Base-by-base conservation (phyloP, 345 rosid species). In the Clarkia xantiana region DNA sequence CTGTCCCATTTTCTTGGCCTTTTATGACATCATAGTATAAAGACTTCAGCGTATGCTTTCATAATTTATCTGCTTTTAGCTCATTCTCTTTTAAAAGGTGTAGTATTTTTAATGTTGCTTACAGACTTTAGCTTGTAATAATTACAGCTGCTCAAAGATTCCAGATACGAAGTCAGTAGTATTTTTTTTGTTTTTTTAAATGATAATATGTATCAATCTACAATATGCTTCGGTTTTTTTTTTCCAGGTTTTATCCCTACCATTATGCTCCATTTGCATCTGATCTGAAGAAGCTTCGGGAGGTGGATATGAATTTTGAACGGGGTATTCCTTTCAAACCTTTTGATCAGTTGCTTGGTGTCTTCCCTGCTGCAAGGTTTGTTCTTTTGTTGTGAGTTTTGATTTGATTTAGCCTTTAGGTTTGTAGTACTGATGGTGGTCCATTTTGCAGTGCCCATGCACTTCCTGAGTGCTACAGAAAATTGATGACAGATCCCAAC, bases 191-290 rank as follows among this genome's bases (percentile, higher is more conserved):
- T 34, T 62, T 11, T 17, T 42, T 17, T 43, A 3, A 42, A 6
- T n/a, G 29, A 46, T 40, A 34, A n/a, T 11, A 38, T 12, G 17
- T 53, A 34, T 10, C 19, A 11, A 14, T 52, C 23, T 12, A 15
- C 40, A 3, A 39, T 46, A 1, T 29, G 39, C 38, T 60, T 59
- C 42, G 34, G n/a, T n/a, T n/a, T n/a, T 3, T 3, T 60, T 38
- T 13, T 73, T 71, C 58, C 75, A 80, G 94, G 94, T 91, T 81
- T 72, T 91, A 84, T 72, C 98, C 96, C 6, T 91, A 86, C 59
- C 94, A 91, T 58, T 86, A 86, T 71, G 98, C 98, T 10, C 98
- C 98, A 55, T 91, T 91, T 73, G 98, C 98, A 51, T 86, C 96
- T 60, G 98, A 91, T 78, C 76, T 91, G 47, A 91, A 71, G 72